Conservation (phyloP, 2,329 filamentous ascomycete species). For the Sporothrix variecibatus region DNA sequence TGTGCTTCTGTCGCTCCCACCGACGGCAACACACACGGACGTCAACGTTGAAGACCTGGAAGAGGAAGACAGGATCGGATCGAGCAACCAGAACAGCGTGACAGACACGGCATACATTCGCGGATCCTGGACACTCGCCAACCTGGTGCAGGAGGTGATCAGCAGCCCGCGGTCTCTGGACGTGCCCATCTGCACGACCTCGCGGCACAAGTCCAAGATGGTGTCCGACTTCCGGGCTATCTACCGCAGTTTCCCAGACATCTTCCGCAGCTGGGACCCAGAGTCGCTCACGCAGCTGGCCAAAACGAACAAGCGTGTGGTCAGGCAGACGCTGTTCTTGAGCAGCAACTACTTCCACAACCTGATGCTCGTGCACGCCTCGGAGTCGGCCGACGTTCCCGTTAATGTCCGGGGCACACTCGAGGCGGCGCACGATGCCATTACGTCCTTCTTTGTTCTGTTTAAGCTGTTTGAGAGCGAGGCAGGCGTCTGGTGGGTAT, state of each 20-base stretch:
- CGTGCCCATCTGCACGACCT: constrained; percentile 68
- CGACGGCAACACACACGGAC: constrained; percentile 76
- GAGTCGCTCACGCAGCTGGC: constrained; percentile 60
- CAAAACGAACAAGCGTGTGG: constrained; percentile 62
- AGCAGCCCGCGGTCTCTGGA: constrained; percentile 74
- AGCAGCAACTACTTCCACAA: constrained; percentile 84
- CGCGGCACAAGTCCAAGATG: constrained; percentile 68
- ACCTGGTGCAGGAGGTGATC: constrained; percentile 74
- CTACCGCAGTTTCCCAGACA: constrained; percentile 70
- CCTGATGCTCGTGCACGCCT: constrained; percentile 75
- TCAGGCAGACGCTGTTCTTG: constrained; percentile 74
- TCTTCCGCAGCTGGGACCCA: constrained; percentile 69
- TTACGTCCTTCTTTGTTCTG: constrained; percentile 73
- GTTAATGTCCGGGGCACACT: constrained; percentile 69
- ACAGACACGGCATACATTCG: constrained; percentile 71
- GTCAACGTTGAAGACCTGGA: constrained; percentile 75
- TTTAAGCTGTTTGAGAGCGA: constrained; percentile 69
- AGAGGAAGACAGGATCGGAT: constrained; percentile 49
- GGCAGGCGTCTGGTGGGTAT: constrained; percentile 81
- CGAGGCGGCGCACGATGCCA: constrained; percentile 74
- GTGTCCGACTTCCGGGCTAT: constrained; percentile 70
- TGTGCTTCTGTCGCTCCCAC: constrained; percentile 74
- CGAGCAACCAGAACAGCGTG: constrained; percentile 60
- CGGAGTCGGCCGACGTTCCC: constrained; percentile 64
- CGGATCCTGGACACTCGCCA: constrained; percentile 77